Base-by-base conservation (phyloP, 176 grass and related monocot genomes). In the Hordeum marinum region DNA sequence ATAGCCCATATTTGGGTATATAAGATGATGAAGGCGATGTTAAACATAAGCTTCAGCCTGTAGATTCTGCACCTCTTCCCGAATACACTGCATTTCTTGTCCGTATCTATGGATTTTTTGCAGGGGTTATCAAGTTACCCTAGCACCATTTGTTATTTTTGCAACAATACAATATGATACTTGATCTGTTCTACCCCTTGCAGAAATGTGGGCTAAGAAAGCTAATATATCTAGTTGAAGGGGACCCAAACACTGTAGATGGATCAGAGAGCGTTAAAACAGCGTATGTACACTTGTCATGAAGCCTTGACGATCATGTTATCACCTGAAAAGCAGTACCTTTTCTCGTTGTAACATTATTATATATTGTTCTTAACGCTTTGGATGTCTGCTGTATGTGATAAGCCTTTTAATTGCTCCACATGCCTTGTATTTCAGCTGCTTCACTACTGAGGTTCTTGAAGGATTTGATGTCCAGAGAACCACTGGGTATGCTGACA, bases 141-240 rank as follows among this genome's bases (percentile, higher is more conserved):
- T 29, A 31, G 6, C 10, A 48, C 21, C 39, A 45, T 80, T 75
- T 14, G 80, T 82, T 75, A 60, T 63, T 72, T 78, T 86, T 71
- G 25, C 63, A 34, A 42, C 29, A 18, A 82, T 41, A 78, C 14
- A 1, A 62, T 55, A 3, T 27, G 20, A 35, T 79, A 13, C 20
- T 77, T 94, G 20, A 13, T 69, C 39, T 78, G 26, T 79, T 40
- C 3, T 8, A 62, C 5, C 50, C 60, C 76, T 74, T 69, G 75
- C 87, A 98, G 95, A 90, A 84, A 75, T 95, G 92, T 37, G 95
- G 92, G 64, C 81, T 98, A 32, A 94, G 24, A 27, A 95, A 93
- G 72, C 57, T 95, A 42, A 95, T 98, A 89, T 98, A 98, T 93
- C 80, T 98, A 59, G 91, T 98, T 34, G 95, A 98, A 90, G 95